A percentile compares a stretch with the other conserved stretches of the same genome.
Conservation (phyloP, 1,284 basidiomycete species). For the Phellinidium pouzarii region DNA sequence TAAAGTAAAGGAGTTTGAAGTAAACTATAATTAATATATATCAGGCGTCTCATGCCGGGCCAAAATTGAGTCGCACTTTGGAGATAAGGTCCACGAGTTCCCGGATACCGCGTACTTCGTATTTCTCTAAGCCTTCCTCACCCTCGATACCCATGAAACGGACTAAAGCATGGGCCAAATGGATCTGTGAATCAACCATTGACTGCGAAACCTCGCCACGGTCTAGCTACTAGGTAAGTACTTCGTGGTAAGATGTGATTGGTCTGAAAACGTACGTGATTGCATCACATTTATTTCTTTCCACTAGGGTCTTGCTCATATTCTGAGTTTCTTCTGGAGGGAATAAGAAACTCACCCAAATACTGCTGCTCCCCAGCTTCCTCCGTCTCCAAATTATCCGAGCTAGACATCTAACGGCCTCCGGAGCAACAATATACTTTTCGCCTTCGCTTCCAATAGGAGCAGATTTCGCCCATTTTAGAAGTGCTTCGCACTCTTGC, state of each 20-base stretch:
- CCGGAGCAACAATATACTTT: slow-evolving; percentile 51
- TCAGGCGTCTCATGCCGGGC: background rate
- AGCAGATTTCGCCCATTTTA: slow-evolving; percentile 44
- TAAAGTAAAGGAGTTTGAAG: slow-evolving; percentile 84
- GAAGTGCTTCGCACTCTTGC: slow-evolving; percentile 67
- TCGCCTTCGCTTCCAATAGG: slow-evolving; percentile 30
- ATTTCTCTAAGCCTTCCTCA: slow-evolving; percentile 49
- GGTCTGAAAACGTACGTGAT: slow-evolving; percentile 49
- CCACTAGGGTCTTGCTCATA: slow-evolving; percentile 36
- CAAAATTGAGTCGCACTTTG: slow-evolving; percentile 36
- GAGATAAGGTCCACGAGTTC: slow-evolving; percentile 69
- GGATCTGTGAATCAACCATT: slow-evolving; percentile 50
- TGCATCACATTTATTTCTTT: slow-evolving; percentile 64
- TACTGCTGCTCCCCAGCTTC: slow-evolving; percentile 45
- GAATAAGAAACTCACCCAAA: slow-evolving; percentile 46
- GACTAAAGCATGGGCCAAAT: slow-evolving; percentile 64
- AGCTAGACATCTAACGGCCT: slow-evolving; percentile 71
- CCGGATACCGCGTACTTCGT: slow-evolving; percentile 47
- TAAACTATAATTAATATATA: slow-evolving; percentile 47
- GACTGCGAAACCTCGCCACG: slow-evolving; percentile 42
- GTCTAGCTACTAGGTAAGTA: slow-evolving; percentile 31
- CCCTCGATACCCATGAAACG: slow-evolving; percentile 56
- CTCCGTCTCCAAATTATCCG: slow-evolving; percentile 65
- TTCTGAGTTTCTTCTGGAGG: slow-evolving; percentile 1
- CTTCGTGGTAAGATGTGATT: background rate